Conservation (phyloP, 1,284 basidiomycete species). For the Mycena sp. region DNA sequence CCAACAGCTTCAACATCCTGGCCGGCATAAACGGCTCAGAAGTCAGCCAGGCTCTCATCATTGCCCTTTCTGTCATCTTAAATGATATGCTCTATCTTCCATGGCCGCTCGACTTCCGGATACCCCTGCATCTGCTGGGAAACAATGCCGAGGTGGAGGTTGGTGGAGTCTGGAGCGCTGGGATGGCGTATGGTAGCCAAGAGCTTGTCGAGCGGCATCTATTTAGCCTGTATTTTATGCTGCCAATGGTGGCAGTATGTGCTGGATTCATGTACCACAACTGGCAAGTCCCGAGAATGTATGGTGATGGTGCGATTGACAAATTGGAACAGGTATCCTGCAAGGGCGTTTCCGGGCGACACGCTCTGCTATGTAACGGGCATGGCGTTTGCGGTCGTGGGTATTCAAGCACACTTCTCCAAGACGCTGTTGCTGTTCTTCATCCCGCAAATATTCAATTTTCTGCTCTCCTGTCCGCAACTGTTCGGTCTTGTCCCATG, state of each 20-base stretch:
- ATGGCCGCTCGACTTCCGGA: constrained; percentile 76
- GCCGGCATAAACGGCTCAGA: constrained; percentile 99
- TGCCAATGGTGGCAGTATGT: constrained; percentile 93
- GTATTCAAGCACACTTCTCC: constrained; percentile 96
- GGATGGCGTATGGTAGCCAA: constrained; percentile 85
- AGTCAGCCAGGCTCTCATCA: constrained; percentile 92
- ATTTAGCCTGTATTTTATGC: constrained; percentile 96
- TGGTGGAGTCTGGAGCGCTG: constrained; percentile 82
- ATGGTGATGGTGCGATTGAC: constrained; percentile 11
- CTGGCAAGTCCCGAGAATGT: constrained; percentile 66
- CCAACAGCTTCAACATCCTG: constrained; percentile 99
- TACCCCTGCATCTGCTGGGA: constrained; percentile 76
- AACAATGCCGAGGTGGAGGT: constrained; percentile 72
- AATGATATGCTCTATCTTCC: constrained; percentile 96
- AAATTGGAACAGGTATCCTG: constrained; percentile 85
- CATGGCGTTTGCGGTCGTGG: constrained; percentile 97
- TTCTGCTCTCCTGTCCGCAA: constrained; percentile 94
- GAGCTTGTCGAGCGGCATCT: constrained; percentile 93
- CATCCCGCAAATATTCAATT: constrained; percentile 98
- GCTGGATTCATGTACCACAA: constrained; percentile 93
- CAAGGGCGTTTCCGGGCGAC: constrained; percentile 94
- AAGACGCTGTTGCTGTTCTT: constrained; percentile 98
- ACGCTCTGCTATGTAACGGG: constrained; percentile 98
- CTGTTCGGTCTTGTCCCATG: constrained; percentile 94
- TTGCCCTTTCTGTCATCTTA: constrained; percentile 88